Evolutionary conservation across 2,329 filamentous ascomycete species (phyloP).

Genomic region (Akanthomyces lecanii): DNA sequence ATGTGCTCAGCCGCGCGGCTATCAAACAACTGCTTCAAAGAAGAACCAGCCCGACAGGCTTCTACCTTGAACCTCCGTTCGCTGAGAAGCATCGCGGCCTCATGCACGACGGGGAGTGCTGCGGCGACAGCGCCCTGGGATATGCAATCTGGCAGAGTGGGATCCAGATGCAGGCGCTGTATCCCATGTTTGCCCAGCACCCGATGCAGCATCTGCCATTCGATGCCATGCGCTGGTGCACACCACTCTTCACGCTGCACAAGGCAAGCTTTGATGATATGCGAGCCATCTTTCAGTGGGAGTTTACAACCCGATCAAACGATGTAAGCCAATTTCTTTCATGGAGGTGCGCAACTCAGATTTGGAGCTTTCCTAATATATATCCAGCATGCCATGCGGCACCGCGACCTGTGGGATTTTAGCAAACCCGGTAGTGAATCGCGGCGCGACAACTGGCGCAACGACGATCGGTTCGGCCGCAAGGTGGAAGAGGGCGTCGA

Average conservation of each 20-base stretch:
- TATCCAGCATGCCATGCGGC: slow-evolving; percentile 2
- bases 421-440: neutral
- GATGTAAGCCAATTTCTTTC: neutral
- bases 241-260: slow-evolving; percentile 19
- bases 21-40: slow-evolving; percentile 18
- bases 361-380: neutral
- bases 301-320: slow-evolving; percentile 15
- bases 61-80: slow-evolving; percentile 13
- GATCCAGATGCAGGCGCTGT: slow-evolving; percentile 17
- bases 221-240: slow-evolving; percentile 18
- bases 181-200: slow-evolving; percentile 19
- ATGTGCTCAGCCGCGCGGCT: slow-evolving; percentile 19
- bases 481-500: neutral
- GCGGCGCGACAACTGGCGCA: slow-evolving; percentile 14
- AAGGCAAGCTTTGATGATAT: slow-evolving; percentile 15
- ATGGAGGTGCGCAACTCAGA: too few relatives aligned
- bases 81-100: slow-evolving; percentile 10
- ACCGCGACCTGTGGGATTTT: slow-evolving; percentile 15
- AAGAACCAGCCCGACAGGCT: neutral
- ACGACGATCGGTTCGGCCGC: slow-evolving; percentile 5
- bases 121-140: slow-evolving; percentile 18
- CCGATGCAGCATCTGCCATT: slow-evolving; percentile 7
- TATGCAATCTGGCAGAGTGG: slow-evolving; percentile 11
- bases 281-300: slow-evolving; percentile 18
- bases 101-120: slow-evolving; percentile 16